These are phyloP conservation scores for Phytophthora multivora DNA, from an alignment of 352 stramenopile species.

Conservation along the genomic window DNA sequence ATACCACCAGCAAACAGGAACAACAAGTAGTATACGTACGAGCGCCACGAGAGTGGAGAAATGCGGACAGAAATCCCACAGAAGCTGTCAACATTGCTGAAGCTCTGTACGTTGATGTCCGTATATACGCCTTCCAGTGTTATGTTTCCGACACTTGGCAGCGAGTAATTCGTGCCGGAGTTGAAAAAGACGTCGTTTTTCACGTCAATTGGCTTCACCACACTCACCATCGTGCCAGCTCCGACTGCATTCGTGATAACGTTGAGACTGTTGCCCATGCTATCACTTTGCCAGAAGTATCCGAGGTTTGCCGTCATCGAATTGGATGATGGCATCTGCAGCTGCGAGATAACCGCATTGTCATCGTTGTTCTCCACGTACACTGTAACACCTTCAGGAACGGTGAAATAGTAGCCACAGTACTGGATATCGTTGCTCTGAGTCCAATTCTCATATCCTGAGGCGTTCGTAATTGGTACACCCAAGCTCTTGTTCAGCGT, in stretches of 20 bases:
- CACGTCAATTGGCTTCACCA: slow-evolving; percentile 68
- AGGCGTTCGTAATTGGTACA: slow-evolving; percentile 32
- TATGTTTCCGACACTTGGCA: slow-evolving; percentile 50
- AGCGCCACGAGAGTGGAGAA: slow-evolving; percentile 56
- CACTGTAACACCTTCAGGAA: slow-evolving; percentile 52
- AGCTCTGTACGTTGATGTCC: slow-evolving; percentile 51
- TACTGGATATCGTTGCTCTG: slow-evolving; percentile 43
- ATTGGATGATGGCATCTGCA: slow-evolving; percentile 44
- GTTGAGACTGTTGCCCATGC: slow-evolving; percentile 59
- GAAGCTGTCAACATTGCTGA: slow-evolving; percentile 52
- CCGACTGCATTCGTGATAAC: slow-evolving; percentile 70
- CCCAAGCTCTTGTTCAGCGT: slow-evolving; percentile 33
- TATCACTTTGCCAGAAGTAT: slow-evolving; percentile 74
- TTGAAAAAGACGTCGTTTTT: slow-evolving; percentile 57
- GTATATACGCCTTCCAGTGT: slow-evolving; percentile 52
- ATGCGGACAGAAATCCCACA: slow-evolving; percentile 71
- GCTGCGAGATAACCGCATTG: slow-evolving; percentile 54
- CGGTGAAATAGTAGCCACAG: slow-evolving; percentile 76
- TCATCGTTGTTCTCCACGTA: slow-evolving; percentile 47
- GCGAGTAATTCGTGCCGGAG: slow-evolving; percentile 31
- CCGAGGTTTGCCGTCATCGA: slow-evolving; percentile 58
- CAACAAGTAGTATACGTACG: slow-evolving; percentile 66
- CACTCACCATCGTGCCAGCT: slow-evolving; percentile 55
- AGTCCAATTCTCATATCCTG: slow-evolving; percentile 59
- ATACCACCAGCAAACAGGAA: slow-evolving; percentile 79